Percentiles rank a stretch among this genome's conserved stretches.
These are phyloP conservation scores for Ailanthus altissimus DNA, from an alignment of 345 rosid genomes.

Conservation along the genomic window DNA sequence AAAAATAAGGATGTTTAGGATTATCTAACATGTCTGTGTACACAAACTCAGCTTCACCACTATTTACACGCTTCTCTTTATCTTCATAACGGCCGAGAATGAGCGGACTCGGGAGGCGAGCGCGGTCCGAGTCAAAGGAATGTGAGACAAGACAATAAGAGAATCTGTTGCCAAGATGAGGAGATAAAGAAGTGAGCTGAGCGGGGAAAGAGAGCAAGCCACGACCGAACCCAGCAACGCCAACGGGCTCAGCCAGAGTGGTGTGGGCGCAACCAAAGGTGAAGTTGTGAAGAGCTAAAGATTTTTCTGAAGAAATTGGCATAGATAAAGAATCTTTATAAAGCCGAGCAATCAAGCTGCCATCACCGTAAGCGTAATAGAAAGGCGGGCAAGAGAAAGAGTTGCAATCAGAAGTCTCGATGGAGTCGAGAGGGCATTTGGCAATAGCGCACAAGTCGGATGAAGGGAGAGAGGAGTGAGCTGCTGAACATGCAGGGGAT, in stretches of 20 bases:
- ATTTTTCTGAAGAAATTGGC: slow-evolving; percentile 38
- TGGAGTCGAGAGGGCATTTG: slow-evolving; percentile 72
- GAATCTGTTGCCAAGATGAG: slow-evolving; percentile 73
- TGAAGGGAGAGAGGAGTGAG: slow-evolving; percentile 62
- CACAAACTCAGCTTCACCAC: slow-evolving; percentile 38
- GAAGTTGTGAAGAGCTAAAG: slow-evolving; percentile 54
- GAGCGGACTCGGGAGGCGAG: slow-evolving; percentile 77
- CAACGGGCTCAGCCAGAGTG: slow-evolving; percentile 85
- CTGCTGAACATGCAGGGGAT: slow-evolving; percentile 78
- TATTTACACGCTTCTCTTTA: slow-evolving; percentile 37
- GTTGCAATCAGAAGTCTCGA: slow-evolving; percentile 71
- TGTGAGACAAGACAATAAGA: slow-evolving; percentile 90
- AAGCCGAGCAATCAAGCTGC: slow-evolving; percentile 73
- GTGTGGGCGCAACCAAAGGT: slow-evolving; percentile 90
- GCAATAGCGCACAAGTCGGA: slow-evolving; percentile 86
- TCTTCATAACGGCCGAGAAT: slow-evolving; percentile 77
- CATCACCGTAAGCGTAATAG: slow-evolving; percentile 95
- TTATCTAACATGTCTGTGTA: slow-evolving; percentile 72
- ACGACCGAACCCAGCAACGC: slow-evolving; percentile 95
- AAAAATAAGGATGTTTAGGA: slow-evolving; percentile 85
- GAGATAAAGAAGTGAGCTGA: slow-evolving; percentile 62
- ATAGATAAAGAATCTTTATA: slow-evolving; percentile 56
- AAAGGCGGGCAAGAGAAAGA: slow-evolving; percentile 73
- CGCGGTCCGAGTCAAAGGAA: slow-evolving; percentile 70
- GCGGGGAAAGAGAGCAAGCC: slow-evolving; percentile 82